A percentile compares a stretch with the other conserved stretches of the same genome.
phyloP scores from a whole-genome alignment of 2,329 filamentous ascomycete species.

The Fusarium protoensiforme region DNA sequence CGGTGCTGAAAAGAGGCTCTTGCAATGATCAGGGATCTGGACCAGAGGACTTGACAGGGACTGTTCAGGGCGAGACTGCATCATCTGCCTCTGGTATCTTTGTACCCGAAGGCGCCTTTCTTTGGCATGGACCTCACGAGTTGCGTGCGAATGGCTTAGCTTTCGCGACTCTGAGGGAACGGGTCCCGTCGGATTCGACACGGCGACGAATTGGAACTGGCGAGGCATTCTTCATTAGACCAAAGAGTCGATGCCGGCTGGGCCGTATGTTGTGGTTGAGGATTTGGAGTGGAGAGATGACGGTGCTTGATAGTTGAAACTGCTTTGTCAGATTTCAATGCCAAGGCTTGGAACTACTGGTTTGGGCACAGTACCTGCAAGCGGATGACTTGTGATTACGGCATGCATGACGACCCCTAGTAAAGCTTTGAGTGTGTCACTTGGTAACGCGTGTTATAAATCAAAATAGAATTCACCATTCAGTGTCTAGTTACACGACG shows the following conservation, averaged over 20 bases:
- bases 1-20: background rate
- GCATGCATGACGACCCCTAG: background rate
- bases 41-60: background rate
- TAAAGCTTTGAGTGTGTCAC: rapidly evolving
- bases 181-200: slow-evolving; percentile 2
- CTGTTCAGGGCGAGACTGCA: background rate
- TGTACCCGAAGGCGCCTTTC: slow-evolving; percentile 5
- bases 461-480: background rate
- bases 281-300: background rate
- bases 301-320: background rate
- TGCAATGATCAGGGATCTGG: background rate
- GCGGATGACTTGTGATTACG: background rate
- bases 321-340: background rate
- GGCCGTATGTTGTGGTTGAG: background rate
- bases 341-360: background rate
- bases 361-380: background rate
- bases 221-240: background rate
- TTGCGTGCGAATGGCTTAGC: slow-evolving; percentile 3
- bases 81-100: background rate
- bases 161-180: background rate
- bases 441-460: background rate
- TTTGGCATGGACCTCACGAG: slow-evolving; percentile 14
- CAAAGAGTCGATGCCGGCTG: background rate
- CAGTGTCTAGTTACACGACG: background rate
- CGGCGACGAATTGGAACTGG: slow-evolving; percentile 8